Percentiles rank a stretch among this genome's conserved stretches.
Conservation (phyloP, 2,329 filamentous ascomycete species). For the Hawksworthiomyces lignivorus region DNA sequence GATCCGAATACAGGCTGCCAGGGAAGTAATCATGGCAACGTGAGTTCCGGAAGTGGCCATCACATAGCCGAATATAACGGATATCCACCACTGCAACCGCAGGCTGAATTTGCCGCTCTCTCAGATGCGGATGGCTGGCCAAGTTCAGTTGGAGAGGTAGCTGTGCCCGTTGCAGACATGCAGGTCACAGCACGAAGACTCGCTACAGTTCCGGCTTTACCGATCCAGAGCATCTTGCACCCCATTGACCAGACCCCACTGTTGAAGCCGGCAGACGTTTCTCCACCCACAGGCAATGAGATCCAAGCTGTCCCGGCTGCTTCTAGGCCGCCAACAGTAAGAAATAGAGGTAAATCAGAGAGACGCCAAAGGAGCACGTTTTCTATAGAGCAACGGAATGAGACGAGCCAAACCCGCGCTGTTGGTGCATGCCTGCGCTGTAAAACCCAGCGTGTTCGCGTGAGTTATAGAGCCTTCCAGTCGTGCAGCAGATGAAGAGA, state of each 20-base stretch:
- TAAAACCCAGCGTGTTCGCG: slow-evolving; percentile 35
- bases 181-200: too few relatives aligned
- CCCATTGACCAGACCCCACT: slow-evolving; percentile 4
- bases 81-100: too few relatives aligned
- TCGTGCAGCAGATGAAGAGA: not conserved
- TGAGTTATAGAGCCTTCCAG: slow-evolving; percentile 20
- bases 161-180: too few relatives aligned
- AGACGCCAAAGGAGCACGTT: slow-evolving; percentile 16
- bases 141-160: too few relatives aligned
- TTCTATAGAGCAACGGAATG: slow-evolving; percentile 19
- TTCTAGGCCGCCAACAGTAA: not conserved
- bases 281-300: slow-evolving; percentile 1
- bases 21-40: too few relatives aligned
- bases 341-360: too few relatives aligned
- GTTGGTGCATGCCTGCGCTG: slow-evolving; percentile 37
- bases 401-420: slow-evolving; percentile 27
- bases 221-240: slow-evolving; percentile 9
- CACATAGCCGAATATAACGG: too few relatives aligned
- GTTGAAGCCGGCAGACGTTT: not conserved
- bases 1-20: too few relatives aligned
- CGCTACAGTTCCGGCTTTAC: not conserved
- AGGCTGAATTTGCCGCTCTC: too few relatives aligned
- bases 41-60: too few relatives aligned
- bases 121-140: too few relatives aligned
- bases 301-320: not conserved